These are phyloP conservation scores for Leishmania martiniquensis DNA, from an alignment of 208 protist species.

Conservation along the genomic window DNA sequence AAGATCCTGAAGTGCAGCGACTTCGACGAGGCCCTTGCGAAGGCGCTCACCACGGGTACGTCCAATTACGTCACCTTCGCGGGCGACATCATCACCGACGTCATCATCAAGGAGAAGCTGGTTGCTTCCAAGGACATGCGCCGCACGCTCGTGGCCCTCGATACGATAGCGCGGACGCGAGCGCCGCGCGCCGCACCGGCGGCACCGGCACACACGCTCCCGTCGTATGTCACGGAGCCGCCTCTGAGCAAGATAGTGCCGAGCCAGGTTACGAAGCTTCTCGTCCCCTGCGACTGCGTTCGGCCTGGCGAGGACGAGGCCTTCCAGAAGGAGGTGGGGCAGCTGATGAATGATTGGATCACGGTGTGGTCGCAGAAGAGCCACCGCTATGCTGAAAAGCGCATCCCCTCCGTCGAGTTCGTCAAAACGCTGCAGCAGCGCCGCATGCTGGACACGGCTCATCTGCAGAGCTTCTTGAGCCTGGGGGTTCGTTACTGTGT, in stretches of 20 bases:
- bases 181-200: slow-evolving; percentile 22
- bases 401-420: slow-evolving; percentile 66
- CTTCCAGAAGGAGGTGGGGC: slow-evolving; percentile 48
- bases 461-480: slow-evolving; percentile 85
- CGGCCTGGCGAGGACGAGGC: slow-evolving; percentile 50
- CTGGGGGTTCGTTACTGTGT: slow-evolving; percentile 86
- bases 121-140: slow-evolving; percentile 60
- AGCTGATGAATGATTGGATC: slow-evolving; percentile 90
- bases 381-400: slow-evolving; percentile 48
- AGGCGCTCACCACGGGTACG: slow-evolving; percentile 40
- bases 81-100: slow-evolving; percentile 66
- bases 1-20: slow-evolving; percentile 86
- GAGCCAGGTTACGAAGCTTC: slow-evolving; percentile 45
- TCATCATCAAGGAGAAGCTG: slow-evolving; percentile 86
- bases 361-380: slow-evolving; percentile 41
- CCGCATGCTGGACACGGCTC: slow-evolving; percentile 81
- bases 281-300: slow-evolving; percentile 47
- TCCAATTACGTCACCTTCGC: slow-evolving; percentile 73
- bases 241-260: slow-evolving; percentile 60
- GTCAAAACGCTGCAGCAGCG: slow-evolving; percentile 82
- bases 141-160: slow-evolving; percentile 75
- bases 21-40: slow-evolving; percentile 89
- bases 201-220: slow-evolving; percentile 29
- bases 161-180: slow-evolving; percentile 59
- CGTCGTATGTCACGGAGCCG: slow-evolving; percentile 48